phyloP scores from a whole-genome alignment of 768 basidiomycete species.

The Suillus variegatus region DNA sequence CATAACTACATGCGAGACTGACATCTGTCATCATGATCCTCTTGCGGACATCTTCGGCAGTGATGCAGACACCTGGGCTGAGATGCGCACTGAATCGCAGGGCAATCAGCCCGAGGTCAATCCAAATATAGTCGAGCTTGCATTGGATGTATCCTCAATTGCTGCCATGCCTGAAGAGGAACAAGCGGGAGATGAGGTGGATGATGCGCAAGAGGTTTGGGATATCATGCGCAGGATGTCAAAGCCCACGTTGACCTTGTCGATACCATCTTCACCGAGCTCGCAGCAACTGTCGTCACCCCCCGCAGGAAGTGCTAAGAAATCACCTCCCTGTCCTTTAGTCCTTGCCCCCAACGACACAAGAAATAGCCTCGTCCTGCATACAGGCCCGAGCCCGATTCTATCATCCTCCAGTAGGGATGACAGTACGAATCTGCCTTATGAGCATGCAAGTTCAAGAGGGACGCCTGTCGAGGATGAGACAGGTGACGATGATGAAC shows the following conservation, averaged over 20 bases:
- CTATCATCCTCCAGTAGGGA: slow-evolving; percentile 33
- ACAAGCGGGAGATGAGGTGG: slow-evolving; percentile 21
- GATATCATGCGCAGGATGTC: slow-evolving; percentile 45
- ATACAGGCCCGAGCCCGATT: slow-evolving; percentile 38
- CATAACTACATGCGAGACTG: slow-evolving; percentile 40
- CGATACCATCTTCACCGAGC: slow-evolving; percentile 43
- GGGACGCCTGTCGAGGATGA: slow-evolving; percentile 20
- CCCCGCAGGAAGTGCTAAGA: slow-evolving; percentile 33
- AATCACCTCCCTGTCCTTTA: slow-evolving; percentile 60
- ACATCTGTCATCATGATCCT: slow-evolving; percentile 45
- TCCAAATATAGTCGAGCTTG: slow-evolving; percentile 54
- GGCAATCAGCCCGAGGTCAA: slow-evolving; percentile 32
- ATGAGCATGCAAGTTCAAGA: slow-evolving; percentile 40
- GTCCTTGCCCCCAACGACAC: slow-evolving; percentile 44
- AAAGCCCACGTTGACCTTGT: slow-evolving; percentile 31
- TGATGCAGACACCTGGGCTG: slow-evolving; percentile 65
- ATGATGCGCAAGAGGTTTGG: slow-evolving; percentile 36
- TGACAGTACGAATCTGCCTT: slow-evolving; percentile 43
- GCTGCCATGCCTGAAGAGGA: slow-evolving; percentile 27
- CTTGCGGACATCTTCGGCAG: slow-evolving; percentile 64
- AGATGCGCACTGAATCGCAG: slow-evolving; percentile 43
- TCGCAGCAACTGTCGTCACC: slow-evolving; percentile 38
- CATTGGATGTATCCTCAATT: slow-evolving; percentile 47
- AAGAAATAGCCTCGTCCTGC: slow-evolving; percentile 32
- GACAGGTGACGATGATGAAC: slow-evolving; percentile 19